Evolutionary conservation across 139 green algal species (phyloP), one percentile per base, ranked within the genome.

Genomic region (Chlorella sp.): DNA sequence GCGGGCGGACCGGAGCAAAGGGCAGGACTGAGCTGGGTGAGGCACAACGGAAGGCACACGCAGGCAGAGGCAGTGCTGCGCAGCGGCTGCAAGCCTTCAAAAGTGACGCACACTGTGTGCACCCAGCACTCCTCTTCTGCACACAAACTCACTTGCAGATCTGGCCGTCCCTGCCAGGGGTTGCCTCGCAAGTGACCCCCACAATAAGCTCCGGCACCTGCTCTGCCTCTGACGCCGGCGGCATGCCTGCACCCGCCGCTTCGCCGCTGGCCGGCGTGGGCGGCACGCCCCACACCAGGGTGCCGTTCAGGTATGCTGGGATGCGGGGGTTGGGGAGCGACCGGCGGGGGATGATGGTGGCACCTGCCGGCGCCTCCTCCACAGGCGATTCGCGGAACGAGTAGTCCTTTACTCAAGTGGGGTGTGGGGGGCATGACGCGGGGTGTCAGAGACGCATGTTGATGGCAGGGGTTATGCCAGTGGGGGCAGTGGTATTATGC

Each of bases 231-330:
- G 3, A 9, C 24, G 9, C 36, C 7, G 39, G 77, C n/a, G 28
- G 64, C 64, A 71, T 26, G 64, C 22, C 73, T 0, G 39, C 15
- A 30, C 40, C 14, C 2, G 34, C n/a, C 36, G 14, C 48, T 71
- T 34, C 26, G 2, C 19, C 19, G 66, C 18, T 39, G 32, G 84
- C 39, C n/a, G 68, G 30, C 24, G 26, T 1, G 28, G 93, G 93
- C 22, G 92, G 92, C 30, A 66, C 80, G 34, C 95, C 95, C 95
- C 95, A 97, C 0, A 92, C 94, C 32, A 96, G 82, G 36, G 80
- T 40, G 1, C 89, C 92, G 18, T 91, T 80, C 7, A 95, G 53
- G 76, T 89, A 97, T 0, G 89, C 93, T 5, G 95, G 92, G 40
- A 97, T 91, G 66, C 40, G 90, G 22, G 88, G 36, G 86, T 97